A percentile compares a stretch with the other conserved stretches of the same genome.
Conservation (phyloP, 495 filamentous ascomycete species). For the Chaetomium cochliodes region DNA sequence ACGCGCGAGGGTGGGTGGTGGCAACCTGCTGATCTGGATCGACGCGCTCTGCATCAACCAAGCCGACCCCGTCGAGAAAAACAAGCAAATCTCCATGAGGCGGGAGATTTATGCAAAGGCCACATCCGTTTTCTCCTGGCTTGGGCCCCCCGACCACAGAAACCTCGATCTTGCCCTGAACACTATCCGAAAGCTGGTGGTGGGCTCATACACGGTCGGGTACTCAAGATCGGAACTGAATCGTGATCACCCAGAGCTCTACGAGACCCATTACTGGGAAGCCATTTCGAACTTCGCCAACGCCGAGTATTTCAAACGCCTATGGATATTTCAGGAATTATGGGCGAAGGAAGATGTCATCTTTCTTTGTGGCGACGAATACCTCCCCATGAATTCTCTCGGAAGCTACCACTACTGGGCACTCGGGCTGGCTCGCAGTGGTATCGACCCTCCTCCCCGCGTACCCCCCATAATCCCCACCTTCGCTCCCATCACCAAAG, state of each 20-base stretch:
- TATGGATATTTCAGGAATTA: conserved; percentile 1
- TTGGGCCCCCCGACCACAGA: not conserved
- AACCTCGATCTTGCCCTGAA: not conserved
- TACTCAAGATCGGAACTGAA: not conserved
- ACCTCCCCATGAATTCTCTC: not conserved
- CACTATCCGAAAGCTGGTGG: not conserved
- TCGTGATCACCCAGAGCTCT: conserved; percentile 1
- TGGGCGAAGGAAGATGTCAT: not conserved
- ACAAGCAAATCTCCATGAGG: not conserved
- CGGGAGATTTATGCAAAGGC: not conserved
- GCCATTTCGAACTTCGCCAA: not conserved
- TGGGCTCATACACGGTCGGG: not conserved
- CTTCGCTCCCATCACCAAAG: too few relatives aligned
- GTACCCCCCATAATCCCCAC: too few relatives aligned
- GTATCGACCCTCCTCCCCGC: too few relatives aligned
- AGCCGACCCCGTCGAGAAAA: not conserved
- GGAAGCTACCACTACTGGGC: not conserved
- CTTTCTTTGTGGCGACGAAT: not conserved
- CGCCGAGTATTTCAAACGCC: not conserved
- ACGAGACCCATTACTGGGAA: not conserved
- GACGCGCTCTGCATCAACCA: conserved; percentile 2
- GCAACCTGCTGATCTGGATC: not conserved
- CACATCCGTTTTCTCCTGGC: not conserved
- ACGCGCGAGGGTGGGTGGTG: not conserved
- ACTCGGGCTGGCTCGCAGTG: not conserved